phyloP scores from a whole-genome alignment of 1,139 yeast genomes.

The Pichia sp. region DNA sequence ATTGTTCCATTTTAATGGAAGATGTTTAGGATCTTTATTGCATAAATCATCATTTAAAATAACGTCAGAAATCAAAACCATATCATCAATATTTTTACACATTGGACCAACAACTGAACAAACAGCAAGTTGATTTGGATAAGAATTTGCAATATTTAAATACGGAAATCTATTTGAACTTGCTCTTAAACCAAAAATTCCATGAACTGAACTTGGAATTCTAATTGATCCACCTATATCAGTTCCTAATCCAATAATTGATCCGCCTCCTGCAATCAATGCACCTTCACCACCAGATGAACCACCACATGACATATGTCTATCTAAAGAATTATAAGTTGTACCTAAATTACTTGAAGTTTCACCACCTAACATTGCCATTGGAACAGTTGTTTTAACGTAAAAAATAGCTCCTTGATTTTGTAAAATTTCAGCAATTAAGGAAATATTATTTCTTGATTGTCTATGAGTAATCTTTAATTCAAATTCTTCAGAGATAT shows the following conservation, averaged over 20 bases:
- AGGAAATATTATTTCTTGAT: constrained; percentile 25
- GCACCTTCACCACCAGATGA: constrained; percentile 68
- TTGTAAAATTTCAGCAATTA: constrained; percentile 37
- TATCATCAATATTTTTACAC: constrained; percentile 56
- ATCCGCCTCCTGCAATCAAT: constrained; percentile 42
- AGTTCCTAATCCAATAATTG: constrained; percentile 52
- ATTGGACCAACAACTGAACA: constrained; percentile 55
- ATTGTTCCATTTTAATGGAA: constrained; percentile 39
- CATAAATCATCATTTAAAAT: constrained; percentile 52
- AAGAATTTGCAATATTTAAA: constrained; percentile 45
- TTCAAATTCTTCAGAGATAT: constrained; percentile 27
- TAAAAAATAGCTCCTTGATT: constrained; percentile 50
- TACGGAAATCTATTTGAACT: constrained; percentile 46
- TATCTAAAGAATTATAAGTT: constrained; percentile 45
- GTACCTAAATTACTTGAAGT: constrained; percentile 42
- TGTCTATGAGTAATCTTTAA: constrained; percentile 15
- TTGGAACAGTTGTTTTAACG: constrained; percentile 55
- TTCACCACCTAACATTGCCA: constrained; percentile 50
- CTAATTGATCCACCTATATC: constrained; percentile 65
- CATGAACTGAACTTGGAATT: constrained; percentile 49
- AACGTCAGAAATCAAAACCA: constrained; percentile 53
- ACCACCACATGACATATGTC: constrained; percentile 46
- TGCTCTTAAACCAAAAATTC: constrained; percentile 49
- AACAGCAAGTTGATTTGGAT: constrained; percentile 50
- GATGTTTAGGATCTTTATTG: constrained; percentile 42